A percentile compares a stretch with the other conserved stretches of the same genome.
Conservation (phyloP, 371 early-diverging fungal species). For the Mucor circinelloides region DNA sequence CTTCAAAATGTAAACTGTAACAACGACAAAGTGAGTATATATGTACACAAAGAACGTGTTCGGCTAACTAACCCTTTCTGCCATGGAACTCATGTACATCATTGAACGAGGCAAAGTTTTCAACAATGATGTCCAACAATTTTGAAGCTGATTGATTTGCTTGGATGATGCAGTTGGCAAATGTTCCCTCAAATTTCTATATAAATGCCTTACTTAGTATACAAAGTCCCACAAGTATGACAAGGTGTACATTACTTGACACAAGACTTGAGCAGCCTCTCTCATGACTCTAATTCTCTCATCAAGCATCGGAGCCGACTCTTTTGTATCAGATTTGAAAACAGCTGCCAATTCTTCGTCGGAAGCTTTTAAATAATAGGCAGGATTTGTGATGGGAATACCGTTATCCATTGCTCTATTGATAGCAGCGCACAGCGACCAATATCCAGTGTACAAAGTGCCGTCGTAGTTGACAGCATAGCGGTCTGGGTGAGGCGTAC, state of each 20-base stretch:
- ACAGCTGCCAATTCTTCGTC: slow-evolving; percentile 50
- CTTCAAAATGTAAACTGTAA: slow-evolving; percentile 73
- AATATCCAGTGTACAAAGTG: slow-evolving; percentile 78
- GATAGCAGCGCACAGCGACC: slow-evolving; percentile 83
- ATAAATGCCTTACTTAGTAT: neutral
- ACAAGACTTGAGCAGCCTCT: slow-evolving; percentile 71
- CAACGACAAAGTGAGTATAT: neutral
- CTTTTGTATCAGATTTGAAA: slow-evolving; percentile 69
- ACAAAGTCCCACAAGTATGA: neutral
- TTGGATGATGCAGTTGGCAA: slow-evolving; percentile 61
- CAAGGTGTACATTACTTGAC: slow-evolving; percentile 43
- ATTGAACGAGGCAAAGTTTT: slow-evolving; percentile 72
- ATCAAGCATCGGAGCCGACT: slow-evolving; percentile 65
- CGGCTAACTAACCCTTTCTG: slow-evolving; percentile 46
- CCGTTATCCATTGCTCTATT: slow-evolving; percentile 72
- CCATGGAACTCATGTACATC: slow-evolving; percentile 69
- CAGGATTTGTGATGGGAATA: slow-evolving; percentile 64
- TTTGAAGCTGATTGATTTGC: slow-evolving; percentile 58
- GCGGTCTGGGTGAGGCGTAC: slow-evolving; percentile 52
- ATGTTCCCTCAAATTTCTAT: slow-evolving; percentile 71
- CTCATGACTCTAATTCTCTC: slow-evolving; percentile 68
- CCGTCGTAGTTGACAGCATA: slow-evolving; percentile 70
- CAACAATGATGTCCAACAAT: slow-evolving; percentile 61
- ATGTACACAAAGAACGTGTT: neutral
- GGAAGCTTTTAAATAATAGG: slow-evolving; percentile 50